Evolutionary conservation across 768 basidiomycete species (phyloP), one percentile per base, ranked within the genome.

Genomic region (Coprinellus aureogranulatus): DNA sequence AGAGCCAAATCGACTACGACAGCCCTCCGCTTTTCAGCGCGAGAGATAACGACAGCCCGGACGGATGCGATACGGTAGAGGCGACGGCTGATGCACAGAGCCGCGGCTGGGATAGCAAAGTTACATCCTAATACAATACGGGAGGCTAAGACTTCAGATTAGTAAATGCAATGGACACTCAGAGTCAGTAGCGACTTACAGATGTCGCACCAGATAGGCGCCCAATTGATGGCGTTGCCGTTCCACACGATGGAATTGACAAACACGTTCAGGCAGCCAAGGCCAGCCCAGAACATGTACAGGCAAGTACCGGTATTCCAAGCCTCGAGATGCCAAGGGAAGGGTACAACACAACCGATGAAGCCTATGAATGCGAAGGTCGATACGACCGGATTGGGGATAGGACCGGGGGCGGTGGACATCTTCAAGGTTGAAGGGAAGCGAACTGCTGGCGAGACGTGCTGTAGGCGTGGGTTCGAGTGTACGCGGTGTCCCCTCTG

Each of bases 191-290:
- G 41, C 26, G 28, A 67, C 75, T 63, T 59, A 80, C 80, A 77
- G 63, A 82, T 79, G 64, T 89, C 86, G 64, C 87, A 89, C 85
- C 85, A 89, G 4, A 82, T 72, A 5, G 84, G 84, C 6, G 82
- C 79, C 63, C 64, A 71, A 62, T 85, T 81, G 46, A 80, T 72
- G 9, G 78, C 77, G 64, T 81, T 87, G 22, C 79, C 73, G 57
- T 75, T 75, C 92, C 92, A 94, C 12, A 92, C 65, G 41, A 91
- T 72, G 2, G 85, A 79, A 72, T 92, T 88, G 62, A 92, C 70
- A 63, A 82, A 85, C 48, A 77, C 69, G 51, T 79, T 79, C 44
- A 92, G 78, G 66, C 84, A 86, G 16, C 73, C 75, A 8, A 83
- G 51, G 1, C 78, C 82, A 6, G 78, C 77, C 91, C 90, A 92